These are phyloP conservation scores for Penicillium sp. DNA, from an alignment of 2,329 filamentous ascomycete genomes.

Conservation along the genomic window DNA sequence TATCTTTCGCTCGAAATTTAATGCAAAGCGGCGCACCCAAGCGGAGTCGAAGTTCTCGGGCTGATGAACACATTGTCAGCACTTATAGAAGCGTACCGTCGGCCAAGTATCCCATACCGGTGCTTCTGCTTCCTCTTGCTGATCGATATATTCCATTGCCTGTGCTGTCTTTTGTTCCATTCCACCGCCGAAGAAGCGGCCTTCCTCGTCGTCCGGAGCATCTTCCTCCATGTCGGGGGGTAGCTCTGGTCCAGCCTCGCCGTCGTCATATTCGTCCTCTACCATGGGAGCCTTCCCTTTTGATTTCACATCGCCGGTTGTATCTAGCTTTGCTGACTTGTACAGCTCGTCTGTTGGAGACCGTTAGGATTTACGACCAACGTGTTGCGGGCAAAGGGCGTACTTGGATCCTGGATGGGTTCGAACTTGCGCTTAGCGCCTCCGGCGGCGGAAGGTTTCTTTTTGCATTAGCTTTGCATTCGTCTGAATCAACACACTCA, in stretches of 20 bases:
- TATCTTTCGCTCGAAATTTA: slow-evolving; percentile 87
- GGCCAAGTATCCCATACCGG: slow-evolving; percentile 33
- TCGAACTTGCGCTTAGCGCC: slow-evolving; percentile 59
- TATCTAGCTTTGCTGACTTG: slow-evolving; percentile 56
- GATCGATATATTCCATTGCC: slow-evolving; percentile 83
- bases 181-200: slow-evolving; percentile 91
- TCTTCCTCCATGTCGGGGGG: slow-evolving; percentile 57
- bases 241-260: slow-evolving; percentile 52
- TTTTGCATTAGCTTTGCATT: slow-evolving; percentile 17
- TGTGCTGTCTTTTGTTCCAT: slow-evolving; percentile 76
- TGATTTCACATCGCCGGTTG: slow-evolving; percentile 50
- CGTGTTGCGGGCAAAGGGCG: slow-evolving; percentile 35
- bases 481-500: background rate
- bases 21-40: slow-evolving; percentile 77
- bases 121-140: slow-evolving; percentile 54
- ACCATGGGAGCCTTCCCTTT: slow-evolving; percentile 46
- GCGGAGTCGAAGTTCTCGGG: slow-evolving; percentile 75
- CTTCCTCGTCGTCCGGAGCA: slow-evolving; percentile 76
- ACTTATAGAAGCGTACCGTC: background rate
- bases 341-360: slow-evolving; percentile 51
- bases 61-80: slow-evolving; percentile 24
- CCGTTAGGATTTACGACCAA: slow-evolving; percentile 57
- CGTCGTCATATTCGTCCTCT: slow-evolving; percentile 47
- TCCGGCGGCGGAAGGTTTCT: slow-evolving; percentile 49
- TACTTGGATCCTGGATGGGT: slow-evolving; percentile 50